Evolutionary conservation across 345 rosid genomes (phyloP).

Genomic region (Trapa bicornis): DNA sequence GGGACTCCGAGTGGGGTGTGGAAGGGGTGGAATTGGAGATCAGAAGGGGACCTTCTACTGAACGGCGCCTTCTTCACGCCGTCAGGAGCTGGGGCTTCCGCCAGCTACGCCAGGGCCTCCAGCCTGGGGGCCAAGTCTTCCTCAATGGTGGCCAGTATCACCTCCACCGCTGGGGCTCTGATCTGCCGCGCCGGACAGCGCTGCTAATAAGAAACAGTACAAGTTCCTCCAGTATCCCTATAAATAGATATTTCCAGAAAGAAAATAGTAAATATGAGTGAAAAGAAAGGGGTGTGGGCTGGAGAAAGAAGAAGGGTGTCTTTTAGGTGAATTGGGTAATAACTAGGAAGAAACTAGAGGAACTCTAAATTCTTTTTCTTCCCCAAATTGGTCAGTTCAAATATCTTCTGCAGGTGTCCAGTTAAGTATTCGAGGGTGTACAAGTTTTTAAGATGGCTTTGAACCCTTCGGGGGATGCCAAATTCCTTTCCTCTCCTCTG

Average conservation of each 20-base stretch:
- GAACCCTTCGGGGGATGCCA: no score
- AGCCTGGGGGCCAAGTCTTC: slow-evolving; percentile 39
- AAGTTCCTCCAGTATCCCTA: background rate
- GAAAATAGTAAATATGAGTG: slow-evolving; percentile 5
- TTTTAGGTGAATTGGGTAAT: background rate
- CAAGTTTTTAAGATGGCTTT: background rate
- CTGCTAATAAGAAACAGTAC: background rate
- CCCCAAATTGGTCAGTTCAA: background rate
- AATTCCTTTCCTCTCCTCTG: no score
- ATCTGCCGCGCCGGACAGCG: slow-evolving; percentile 22
- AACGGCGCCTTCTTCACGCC: slow-evolving; percentile 18
- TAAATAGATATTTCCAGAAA: background rate
- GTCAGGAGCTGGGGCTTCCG: slow-evolving; percentile 33
- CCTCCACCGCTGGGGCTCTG: slow-evolving; percentile 30
- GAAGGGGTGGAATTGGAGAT: slow-evolving; percentile 2
- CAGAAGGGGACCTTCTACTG: no score
- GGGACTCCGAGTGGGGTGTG: slow-evolving; percentile 17
- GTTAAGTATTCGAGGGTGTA: background rate
- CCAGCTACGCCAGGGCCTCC: slow-evolving; percentile 37
- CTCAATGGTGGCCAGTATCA: slow-evolving; percentile 23
- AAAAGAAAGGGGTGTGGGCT: background rate
- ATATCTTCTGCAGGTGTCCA: background rate
- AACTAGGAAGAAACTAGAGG: background rate
- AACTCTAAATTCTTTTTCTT: background rate
- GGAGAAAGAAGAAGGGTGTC: background rate